A percentile compares a stretch with the other conserved stretches of the same genome.
Evolutionary conservation across 2,329 filamentous ascomycete species (phyloP).

Genomic region (Dactylonectria macrodidyma): DNA sequence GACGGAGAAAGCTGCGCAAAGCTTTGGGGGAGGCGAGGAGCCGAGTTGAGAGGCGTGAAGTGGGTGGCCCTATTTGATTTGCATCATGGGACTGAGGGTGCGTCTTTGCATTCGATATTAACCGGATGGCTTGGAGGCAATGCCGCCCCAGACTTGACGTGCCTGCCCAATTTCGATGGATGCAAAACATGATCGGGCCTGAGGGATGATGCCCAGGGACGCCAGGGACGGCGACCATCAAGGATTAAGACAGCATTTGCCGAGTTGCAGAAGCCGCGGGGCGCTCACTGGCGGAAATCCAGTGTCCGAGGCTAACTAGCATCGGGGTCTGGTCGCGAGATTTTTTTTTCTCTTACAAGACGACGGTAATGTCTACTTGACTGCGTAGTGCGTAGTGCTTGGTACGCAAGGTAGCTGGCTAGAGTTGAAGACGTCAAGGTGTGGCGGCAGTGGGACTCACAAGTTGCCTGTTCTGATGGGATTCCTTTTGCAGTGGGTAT

Average conservation of each 20-base stretch:
- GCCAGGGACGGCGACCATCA: conserved; percentile 4
- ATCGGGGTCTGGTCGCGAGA: background rate
- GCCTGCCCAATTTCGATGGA: background rate
- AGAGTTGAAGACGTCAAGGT: background rate
- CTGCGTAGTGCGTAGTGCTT: background rate
- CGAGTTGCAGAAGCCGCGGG: conserved; percentile 7
- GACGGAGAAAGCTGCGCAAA: background rate
- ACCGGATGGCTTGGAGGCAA: conserved; percentile 5
- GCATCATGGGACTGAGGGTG: conserved; percentile 4
- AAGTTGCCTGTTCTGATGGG: background rate
- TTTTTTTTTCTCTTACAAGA: background rate
- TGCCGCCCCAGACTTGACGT: conserved; percentile 7
- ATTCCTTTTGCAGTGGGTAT: background rate
- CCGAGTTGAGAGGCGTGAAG: conserved; percentile 18
- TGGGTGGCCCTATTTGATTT: conserved; percentile 8
- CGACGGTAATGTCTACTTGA: background rate
- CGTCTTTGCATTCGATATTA: conserved; percentile 6
- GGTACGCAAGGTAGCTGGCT: background rate
- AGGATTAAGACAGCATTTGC: conserved; percentile 6
- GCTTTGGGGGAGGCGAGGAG: background rate
- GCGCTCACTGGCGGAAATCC: conserved; percentile 13
- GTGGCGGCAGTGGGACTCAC: background rate
- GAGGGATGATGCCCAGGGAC: background rate
- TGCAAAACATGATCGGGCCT: background rate
- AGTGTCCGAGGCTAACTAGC: conserved; percentile 4